Evolutionary conservation across 2,329 filamentous ascomycete genomes (phyloP).

Genomic region (Botrytis hyacinthi): DNA sequence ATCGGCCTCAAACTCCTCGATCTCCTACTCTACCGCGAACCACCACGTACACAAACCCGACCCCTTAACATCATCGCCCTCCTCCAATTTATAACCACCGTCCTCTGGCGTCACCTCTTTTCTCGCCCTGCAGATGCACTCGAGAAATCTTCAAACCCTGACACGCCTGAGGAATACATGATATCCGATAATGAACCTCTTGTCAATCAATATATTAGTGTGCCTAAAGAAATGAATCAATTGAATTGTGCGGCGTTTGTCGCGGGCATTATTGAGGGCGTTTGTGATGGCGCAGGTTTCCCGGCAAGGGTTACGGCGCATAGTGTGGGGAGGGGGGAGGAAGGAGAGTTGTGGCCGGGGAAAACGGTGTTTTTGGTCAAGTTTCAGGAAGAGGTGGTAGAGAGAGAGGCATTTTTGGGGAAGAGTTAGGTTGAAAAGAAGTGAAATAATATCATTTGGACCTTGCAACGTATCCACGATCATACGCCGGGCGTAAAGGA

Average conservation of each 20-base stretch:
- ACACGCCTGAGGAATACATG: conserved; percentile 95
- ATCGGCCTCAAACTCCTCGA: conserved; percentile 93
- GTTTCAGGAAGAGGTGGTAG: conserved; percentile 86
- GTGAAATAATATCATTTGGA: background rate
- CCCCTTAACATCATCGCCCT: conserved; percentile 87
- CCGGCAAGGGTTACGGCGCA: conserved; percentile 88
- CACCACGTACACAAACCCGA: conserved; percentile 66
- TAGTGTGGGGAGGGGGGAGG: conserved; percentile 59
- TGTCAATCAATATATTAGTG: conserved; percentile 89
- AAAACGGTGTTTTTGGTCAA: conserved; percentile 95
- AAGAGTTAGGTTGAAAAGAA: conserved; percentile 43
- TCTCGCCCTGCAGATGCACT: conserved; percentile 85
- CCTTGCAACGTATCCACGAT: conserved; percentile 2
- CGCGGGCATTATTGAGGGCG: conserved; percentile 90
- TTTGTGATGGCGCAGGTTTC: conserved; percentile 91
- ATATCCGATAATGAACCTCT: conserved; percentile 97
- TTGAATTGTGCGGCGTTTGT: conserved; percentile 96
- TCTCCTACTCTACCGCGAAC: conserved; percentile 83
- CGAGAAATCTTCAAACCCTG: conserved; percentile 79
- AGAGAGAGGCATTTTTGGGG: conserved; percentile 80
- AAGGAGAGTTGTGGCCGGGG: conserved; percentile 86
- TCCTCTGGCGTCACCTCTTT: conserved; percentile 90
- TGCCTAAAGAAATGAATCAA: conserved; percentile 93
- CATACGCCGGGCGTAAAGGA: conserved; percentile 4
- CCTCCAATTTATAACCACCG: conserved; percentile 91